Percentiles rank a stretch among this genome's conserved stretches.
Evolutionary conservation across 2,329 filamentous ascomycete species (phyloP).

Genomic region (Coniosporium tulheliwenetii): DNA sequence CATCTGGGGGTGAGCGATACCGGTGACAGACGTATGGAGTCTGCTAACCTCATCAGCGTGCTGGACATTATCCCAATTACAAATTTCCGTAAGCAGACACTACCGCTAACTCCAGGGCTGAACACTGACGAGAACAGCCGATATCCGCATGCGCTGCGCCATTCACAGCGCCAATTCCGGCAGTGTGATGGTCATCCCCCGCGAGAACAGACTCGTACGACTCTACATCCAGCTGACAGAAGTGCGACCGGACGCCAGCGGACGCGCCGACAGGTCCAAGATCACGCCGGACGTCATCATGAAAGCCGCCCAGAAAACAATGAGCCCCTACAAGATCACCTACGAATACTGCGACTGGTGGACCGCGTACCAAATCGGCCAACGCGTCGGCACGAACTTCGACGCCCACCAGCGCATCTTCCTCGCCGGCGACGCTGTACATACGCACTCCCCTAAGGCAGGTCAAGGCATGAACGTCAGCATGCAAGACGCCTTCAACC

Average conservation of each 20-base stretch:
- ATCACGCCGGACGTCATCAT: slow-evolving; percentile 51
- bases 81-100: slow-evolving; percentile 15
- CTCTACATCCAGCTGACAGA: slow-evolving; percentile 48
- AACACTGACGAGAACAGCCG: too few relatives aligned
- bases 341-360: slow-evolving; percentile 54
- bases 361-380: slow-evolving; percentile 42
- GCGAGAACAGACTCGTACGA: slow-evolving; percentile 46
- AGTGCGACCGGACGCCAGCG: slow-evolving; percentile 27
- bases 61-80: slow-evolving; percentile 17
- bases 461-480: slow-evolving; percentile 59
- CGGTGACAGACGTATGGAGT: background rate
- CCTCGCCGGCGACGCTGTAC: slow-evolving; percentile 51
- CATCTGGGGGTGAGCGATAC: slow-evolving; percentile 23
- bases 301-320: slow-evolving; percentile 44
- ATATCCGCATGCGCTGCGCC: slow-evolving; percentile 42
- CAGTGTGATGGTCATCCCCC: slow-evolving; percentile 48
- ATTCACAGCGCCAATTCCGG: slow-evolving; percentile 41
- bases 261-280: slow-evolving; percentile 39
- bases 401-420: slow-evolving; percentile 45
- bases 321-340: slow-evolving; percentile 50
- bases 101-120: too few relatives aligned
- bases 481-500: slow-evolving; percentile 50
- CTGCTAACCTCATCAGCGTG: slow-evolving; percentile 33
- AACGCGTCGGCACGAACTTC: slow-evolving; percentile 39
- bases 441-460: slow-evolving; percentile 44